Evolutionary conservation across 768 basidiomycete species (phyloP).

Genomic region (Amanita polypyramis): DNA sequence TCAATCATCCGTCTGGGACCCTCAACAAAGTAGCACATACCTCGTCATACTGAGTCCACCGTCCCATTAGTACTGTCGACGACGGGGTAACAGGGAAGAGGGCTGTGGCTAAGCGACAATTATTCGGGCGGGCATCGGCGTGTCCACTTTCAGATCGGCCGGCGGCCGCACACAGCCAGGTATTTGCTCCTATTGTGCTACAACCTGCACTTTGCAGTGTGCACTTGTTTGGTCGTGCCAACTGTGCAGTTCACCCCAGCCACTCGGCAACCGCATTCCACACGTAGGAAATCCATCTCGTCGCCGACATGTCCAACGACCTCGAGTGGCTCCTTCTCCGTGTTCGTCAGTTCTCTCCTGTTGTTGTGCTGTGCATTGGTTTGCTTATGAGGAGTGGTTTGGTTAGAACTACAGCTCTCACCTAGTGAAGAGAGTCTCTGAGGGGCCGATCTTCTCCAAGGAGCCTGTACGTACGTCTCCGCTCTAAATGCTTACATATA

Average conservation of each 20-base stretch:
- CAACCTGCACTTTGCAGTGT: background rate
- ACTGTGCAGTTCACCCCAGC: conserved; percentile 32
- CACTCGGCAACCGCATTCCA: no score
- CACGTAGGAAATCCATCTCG: conserved; percentile 5
- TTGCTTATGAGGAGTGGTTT: background rate
- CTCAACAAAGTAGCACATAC: conserved; percentile 16
- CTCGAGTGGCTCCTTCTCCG: conserved; percentile 92
- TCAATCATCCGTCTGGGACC: background rate
- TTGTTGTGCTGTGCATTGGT: background rate
- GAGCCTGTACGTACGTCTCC: conserved; percentile 55
- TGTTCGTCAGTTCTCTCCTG: conserved; percentile 33
- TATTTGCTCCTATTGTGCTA: background rate
- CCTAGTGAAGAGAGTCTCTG: conserved; percentile 65
- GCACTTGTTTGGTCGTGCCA: conserved; percentile 19
- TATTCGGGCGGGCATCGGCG: background rate
- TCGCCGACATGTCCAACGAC: conserved; percentile 67
- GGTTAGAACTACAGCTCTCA: conserved; percentile 73
- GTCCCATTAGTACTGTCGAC: conserved; percentile 15
- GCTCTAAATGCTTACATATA: background rate
- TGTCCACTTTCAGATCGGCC: background rate
- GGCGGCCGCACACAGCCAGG: background rate
- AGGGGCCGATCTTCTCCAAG: conserved; percentile 74
- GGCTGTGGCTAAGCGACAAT: background rate
- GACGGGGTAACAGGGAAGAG: background rate
- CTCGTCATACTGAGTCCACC: conserved; percentile 38